These are phyloP conservation scores for Pulveroboletus sp. DNA, from an alignment of 768 basidiomycete species.

Conservation along the genomic window DNA sequence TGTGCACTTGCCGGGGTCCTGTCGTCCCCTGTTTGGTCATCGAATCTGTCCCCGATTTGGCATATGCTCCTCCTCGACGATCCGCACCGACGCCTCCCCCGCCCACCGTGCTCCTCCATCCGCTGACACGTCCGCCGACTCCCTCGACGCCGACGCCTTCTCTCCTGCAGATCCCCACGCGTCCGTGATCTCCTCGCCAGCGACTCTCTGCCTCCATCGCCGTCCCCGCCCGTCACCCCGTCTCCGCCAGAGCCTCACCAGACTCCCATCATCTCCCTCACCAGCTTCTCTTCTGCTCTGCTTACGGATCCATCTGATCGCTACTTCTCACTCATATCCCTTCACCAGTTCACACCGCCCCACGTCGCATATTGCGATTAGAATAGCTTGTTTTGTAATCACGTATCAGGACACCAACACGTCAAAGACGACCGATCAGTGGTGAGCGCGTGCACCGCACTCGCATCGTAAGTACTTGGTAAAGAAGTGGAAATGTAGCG, in stretches of 20 bases:
- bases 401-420: slow-evolving; percentile 27
- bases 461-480: slow-evolving; percentile 21
- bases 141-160: too few relatives aligned
- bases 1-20: slow-evolving; percentile 29
- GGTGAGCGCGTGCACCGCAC: slow-evolving; percentile 16
- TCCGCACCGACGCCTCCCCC: slow-evolving; percentile 24
- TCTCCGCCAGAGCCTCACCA: too few relatives aligned
- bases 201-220: slow-evolving; percentile 18
- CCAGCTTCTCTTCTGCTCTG: slow-evolving; percentile 19
- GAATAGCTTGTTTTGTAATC: slow-evolving; percentile 26
- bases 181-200: background rate
- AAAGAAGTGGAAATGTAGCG: slow-evolving; percentile 22
- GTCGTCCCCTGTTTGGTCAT: slow-evolving; percentile 17
- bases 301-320: background rate
- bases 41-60: slow-evolving; percentile 17
- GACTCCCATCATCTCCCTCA: slow-evolving; percentile 1
- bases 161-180: too few relatives aligned
- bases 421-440: slow-evolving; percentile 5
- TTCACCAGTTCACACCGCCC: background rate
- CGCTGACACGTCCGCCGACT: too few relatives aligned
- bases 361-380: slow-evolving; percentile 23
- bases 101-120: slow-evolving; percentile 5
- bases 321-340: background rate
- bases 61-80: slow-evolving; percentile 19
- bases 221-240: slow-evolving; percentile 4